Base-by-base conservation (phyloP, 2,329 filamentous ascomycete genomes). In the Colletotrichum sp. region DNA sequence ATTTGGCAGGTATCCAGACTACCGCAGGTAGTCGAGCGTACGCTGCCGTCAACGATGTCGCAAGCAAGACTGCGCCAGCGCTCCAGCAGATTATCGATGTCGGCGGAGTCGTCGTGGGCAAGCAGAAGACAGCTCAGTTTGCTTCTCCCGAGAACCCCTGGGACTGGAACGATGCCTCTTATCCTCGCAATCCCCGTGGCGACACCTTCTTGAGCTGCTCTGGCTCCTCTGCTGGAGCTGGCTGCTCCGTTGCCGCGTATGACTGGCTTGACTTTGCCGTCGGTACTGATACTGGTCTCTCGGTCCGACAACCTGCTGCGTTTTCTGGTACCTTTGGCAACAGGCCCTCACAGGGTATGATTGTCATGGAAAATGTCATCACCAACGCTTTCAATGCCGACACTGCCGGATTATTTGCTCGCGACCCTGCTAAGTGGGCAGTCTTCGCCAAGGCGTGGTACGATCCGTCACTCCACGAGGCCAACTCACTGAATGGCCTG, bases 1-100 rank as follows among this genome's bases (percentile, higher is more conserved):
- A 82, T 5, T 72, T 87, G 0, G 77, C 80, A n/a, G 92, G 92
- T 3, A 81, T 92, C 0, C 86, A 86, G 15, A 92, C 90, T 0
- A 87, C 28, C 87, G 2, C 85, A 89, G 36, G 92, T 92, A 0
- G 93, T 91, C 71, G 85, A 90, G 36, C 89, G 91, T 3, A 94
- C 89, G 86, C 88, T 87, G 27, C 83, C 88, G 82, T 93, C 4
- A 90, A 91, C 70, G 83, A 85, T 2, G 79, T 86, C 4, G 83
- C 86, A 0, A 86, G 82, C 3, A 80, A 79, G 4, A 92, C 90
- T 2, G 88, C 90, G 0, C 80, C 87, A 0, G 85, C 89, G 2
- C 86, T 92, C 0, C 88, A 91, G 67, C 84, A 86, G 3, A 82
- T 95, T 1, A 86, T 94, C 5, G 88, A 92, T 69, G 87, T 90